phyloP scores from a whole-genome alignment of 2,329 filamentous ascomycete genomes.

The Talaromyces sp. region DNA sequence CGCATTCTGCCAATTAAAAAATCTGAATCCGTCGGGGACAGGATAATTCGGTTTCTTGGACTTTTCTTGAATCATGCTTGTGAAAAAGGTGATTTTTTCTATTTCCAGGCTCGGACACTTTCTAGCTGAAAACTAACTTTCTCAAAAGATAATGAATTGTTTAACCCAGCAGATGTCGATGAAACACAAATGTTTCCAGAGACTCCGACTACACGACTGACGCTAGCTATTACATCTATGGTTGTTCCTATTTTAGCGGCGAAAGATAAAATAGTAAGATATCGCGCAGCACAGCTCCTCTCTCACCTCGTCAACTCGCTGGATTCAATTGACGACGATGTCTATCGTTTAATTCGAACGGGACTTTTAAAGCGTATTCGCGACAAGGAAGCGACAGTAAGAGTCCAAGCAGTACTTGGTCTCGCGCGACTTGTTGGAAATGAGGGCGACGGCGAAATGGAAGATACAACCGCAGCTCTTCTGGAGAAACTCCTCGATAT shows the following conservation, averaged over 20 bases:
- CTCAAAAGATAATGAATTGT: slow-evolving; percentile 60
- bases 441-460: slow-evolving; percentile 61
- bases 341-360: slow-evolving; percentile 76
- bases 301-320: slow-evolving; percentile 89
- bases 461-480: slow-evolving; percentile 62
- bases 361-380: slow-evolving; percentile 78
- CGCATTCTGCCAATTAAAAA: slow-evolving; percentile 85
- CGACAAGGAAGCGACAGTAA: slow-evolving; percentile 89
- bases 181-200: slow-evolving; percentile 69
- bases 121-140: slow-evolving; percentile 12
- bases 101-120: neutral
- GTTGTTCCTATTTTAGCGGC: slow-evolving; percentile 70
- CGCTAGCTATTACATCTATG: slow-evolving; percentile 65
- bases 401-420: slow-evolving; percentile 85
- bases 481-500: slow-evolving; percentile 80
- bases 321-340: slow-evolving; percentile 83
- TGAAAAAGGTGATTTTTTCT: slow-evolving; percentile 47
- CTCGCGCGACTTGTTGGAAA: slow-evolving; percentile 80
- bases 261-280: slow-evolving; percentile 91
- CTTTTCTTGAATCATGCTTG: slow-evolving; percentile 69
- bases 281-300: slow-evolving; percentile 81
- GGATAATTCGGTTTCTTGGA: slow-evolving; percentile 79
- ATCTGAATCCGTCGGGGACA: slow-evolving; percentile 80
- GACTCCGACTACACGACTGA: slow-evolving; percentile 77
- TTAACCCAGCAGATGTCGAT: slow-evolving; percentile 56